phyloP scores from a whole-genome alignment of 345 rosid genomes.

The Acer saccharum region DNA sequence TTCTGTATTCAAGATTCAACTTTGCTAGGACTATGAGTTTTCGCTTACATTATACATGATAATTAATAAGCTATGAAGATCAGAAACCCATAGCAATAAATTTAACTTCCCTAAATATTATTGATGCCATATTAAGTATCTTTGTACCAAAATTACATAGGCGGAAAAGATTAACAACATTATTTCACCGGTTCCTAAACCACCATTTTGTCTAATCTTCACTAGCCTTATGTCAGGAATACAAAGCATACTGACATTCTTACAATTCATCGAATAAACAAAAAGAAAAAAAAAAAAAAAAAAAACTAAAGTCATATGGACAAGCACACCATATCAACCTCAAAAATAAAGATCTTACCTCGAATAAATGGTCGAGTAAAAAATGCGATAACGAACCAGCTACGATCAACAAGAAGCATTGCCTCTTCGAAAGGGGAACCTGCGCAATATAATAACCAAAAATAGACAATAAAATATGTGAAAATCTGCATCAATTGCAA shows the following conservation, averaged over 20 bases:
- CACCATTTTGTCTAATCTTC: not conserved
- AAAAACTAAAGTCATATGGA: not conserved
- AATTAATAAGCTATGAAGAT: not conserved
- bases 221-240: not conserved
- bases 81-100: not conserved
- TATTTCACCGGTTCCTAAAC: not conserved
- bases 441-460: slow-evolving; percentile 18
- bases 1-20: not conserved
- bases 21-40: not conserved
- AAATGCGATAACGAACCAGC: slow-evolving; percentile 74
- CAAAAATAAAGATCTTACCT: slow-evolving; percentile 35
- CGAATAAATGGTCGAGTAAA: slow-evolving; percentile 71
- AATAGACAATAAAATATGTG: not conserved
- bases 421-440: slow-evolving; percentile 60
- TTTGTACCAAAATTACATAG: not conserved
- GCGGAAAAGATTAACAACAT: no score
- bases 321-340: not conserved
- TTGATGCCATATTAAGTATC: not conserved
- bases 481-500: not conserved
- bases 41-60: not conserved
- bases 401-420: slow-evolving; percentile 48
- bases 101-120: not conserved
- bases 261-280: not conserved
- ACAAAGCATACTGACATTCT: not conserved
- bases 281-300: not conserved